Evolutionary conservation across 2,329 filamentous ascomycete genomes (phyloP).

Genomic region (Erysiphe pulchra): DNA sequence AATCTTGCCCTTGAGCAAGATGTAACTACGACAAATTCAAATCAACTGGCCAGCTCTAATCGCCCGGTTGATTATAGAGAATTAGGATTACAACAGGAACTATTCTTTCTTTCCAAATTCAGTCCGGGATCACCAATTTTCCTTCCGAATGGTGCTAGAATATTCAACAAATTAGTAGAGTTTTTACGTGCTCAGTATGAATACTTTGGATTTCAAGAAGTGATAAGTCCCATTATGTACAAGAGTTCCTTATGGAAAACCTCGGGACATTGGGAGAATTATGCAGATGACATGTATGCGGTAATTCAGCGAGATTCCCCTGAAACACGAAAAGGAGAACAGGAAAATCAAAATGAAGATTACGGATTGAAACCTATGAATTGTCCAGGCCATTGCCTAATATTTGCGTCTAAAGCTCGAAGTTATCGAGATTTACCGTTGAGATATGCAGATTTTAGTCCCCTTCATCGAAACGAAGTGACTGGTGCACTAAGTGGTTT

Average conservation of each 20-base stretch:
- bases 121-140: conserved; percentile 73
- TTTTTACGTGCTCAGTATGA: conserved; percentile 69
- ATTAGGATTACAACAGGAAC: conserved; percentile 37
- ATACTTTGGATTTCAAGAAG: conserved; percentile 66
- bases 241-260: conserved; percentile 69
- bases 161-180: conserved; percentile 62
- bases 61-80: conserved; percentile 26
- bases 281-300: conserved; percentile 78
- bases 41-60: neutral
- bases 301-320: conserved; percentile 26
- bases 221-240: conserved; percentile 76
- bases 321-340: conserved; percentile 14
- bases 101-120: conserved; percentile 56
- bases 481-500: conserved; percentile 60
- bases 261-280: conserved; percentile 72
- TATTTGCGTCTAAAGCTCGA: conserved; percentile 48
- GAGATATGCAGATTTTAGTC: conserved; percentile 67
- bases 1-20: neutral
- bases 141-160: conserved; percentile 52
- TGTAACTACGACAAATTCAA: neutral
- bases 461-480: conserved; percentile 66
- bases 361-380: conserved; percentile 87
- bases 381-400: conserved; percentile 35
- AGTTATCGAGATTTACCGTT: conserved; percentile 64
- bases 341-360: conserved; percentile 33